phyloP scores from a whole-genome alignment of 345 rosid genomes.

The Raphanus sativus region DNA sequence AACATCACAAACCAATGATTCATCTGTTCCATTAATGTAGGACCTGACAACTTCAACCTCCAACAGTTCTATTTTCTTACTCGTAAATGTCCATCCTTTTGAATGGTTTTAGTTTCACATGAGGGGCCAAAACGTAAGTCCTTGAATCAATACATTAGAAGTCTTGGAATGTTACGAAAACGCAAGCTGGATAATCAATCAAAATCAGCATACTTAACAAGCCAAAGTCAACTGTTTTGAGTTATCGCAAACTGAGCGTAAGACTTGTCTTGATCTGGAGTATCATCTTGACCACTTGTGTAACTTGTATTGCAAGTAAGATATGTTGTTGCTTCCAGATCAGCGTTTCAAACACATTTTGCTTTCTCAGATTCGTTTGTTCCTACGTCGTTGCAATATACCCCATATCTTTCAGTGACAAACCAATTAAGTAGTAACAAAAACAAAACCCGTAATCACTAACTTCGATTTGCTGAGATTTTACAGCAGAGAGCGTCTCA shows the following conservation, averaged over 20 bases:
- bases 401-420: not conserved
- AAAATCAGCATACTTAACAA: constrained; percentile 5
- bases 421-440: not conserved
- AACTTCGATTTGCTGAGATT: constrained; percentile 88
- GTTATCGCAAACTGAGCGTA: not conserved
- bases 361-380: constrained; percentile 89
- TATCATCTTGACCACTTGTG: constrained; percentile 95
- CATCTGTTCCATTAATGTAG: not conserved
- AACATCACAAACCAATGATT: not conserved
- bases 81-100: constrained; percentile 1
- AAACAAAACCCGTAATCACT: not conserved
- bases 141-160: not conserved
- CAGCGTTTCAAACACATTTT: constrained; percentile 83
- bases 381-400: constrained; percentile 83
- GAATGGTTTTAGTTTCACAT: not conserved
- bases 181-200: not conserved
- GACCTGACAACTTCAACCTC: not conserved
- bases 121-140: not conserved
- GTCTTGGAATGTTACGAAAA: not conserved
- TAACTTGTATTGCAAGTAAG: constrained; percentile 53
- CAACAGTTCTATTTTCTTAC: not conserved
- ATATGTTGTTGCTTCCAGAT: constrained; percentile 95
- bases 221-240: constrained; percentile 2
- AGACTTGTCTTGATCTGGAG: constrained; percentile 67
- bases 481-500: constrained; percentile 85